phyloP scores from a whole-genome alignment of 2,329 filamentous ascomycete species.

The Botryosphaeria dothidea region DNA sequence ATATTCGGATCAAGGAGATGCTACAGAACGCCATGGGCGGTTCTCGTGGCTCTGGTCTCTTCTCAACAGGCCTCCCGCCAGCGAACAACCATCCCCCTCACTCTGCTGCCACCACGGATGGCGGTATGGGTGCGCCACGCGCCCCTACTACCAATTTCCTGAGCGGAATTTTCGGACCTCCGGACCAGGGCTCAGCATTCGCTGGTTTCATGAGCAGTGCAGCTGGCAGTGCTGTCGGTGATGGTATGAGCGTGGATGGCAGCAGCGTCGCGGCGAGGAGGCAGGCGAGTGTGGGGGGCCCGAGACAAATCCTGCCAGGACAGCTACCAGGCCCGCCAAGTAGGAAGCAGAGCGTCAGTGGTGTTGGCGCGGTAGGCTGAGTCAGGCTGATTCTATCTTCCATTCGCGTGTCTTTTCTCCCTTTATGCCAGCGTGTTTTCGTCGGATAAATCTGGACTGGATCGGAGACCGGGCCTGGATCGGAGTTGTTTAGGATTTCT shows the following conservation, averaged over 20 bases:
- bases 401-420: not conserved
- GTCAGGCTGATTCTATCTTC: not conserved
- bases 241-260: slow-evolving; percentile 32
- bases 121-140: slow-evolving; percentile 22
- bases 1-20: slow-evolving; percentile 65
- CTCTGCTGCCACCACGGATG: not conserved
- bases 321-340: slow-evolving; percentile 34
- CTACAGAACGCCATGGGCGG: slow-evolving; percentile 59
- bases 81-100: not conserved
- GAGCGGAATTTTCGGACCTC: slow-evolving; percentile 18
- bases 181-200: slow-evolving; percentile 26
- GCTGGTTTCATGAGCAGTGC: slow-evolving; percentile 29
- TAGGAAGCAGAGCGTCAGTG: slow-evolving; percentile 13
- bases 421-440: not conserved
- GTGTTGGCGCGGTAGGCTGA: not conserved
- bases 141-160: not conserved
- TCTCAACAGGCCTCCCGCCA: slow-evolving; percentile 26
- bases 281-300: slow-evolving; percentile 33
- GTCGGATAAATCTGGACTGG: not conserved
- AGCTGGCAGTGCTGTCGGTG: slow-evolving; percentile 33
- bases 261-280: slow-evolving; percentile 31
- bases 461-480: not conserved
- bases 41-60: slow-evolving; percentile 47
- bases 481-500: not conserved
- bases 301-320: slow-evolving; percentile 38